Evolutionary conservation across 257 asterid genomes (phyloP), one percentile per base, ranked within the genome.

Genomic region (Forsythia suspensa): DNA sequence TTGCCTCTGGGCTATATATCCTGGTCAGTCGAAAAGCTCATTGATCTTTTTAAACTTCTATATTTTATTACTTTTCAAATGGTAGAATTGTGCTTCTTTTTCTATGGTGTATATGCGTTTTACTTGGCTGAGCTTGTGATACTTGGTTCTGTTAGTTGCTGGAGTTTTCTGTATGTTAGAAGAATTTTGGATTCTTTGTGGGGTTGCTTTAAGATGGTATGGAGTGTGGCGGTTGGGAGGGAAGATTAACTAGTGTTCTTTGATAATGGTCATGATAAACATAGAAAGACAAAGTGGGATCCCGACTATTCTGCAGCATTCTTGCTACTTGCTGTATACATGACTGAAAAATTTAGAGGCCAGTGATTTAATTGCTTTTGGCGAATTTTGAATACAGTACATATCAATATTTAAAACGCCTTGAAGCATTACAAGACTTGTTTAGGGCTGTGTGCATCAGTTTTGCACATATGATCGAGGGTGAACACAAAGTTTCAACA

Each of bases 1-100:
- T 70, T 8, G 89, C 92, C 52, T 83, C 89, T 18, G 16, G 76
- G 20, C 83, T 88, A 2, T 88, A 88, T 68, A 77, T 86, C 70
- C 18, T 86, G 90, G 92, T 88, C 48, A 79, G 90, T 86, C 13
- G 3, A 8, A 20, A 48, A 43, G 8, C 63, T 55, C 8, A 55
- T 52, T 21, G 20, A 55, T 55, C 24, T 55, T 55, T 55, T 18
- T 0, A 52, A 55, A 55, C 24, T 55, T 18, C 1, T 4, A 18
- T 55, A 15, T 55, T 18, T 8, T 4, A 6, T 4, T 15, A 55
- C 29, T 55, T 55, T 18, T 18, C 9, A 18, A 55, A 4, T 55
- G 63, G 63, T 55, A 15, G 63, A 16, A 18, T 55, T 55, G 24
- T 18, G 24, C 63, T 2, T 18, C 0, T 55, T 55, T 29, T 55